phyloP scores from a whole-genome alignment of 148 eudicot species.

The Dysphania ambrosioides region DNA sequence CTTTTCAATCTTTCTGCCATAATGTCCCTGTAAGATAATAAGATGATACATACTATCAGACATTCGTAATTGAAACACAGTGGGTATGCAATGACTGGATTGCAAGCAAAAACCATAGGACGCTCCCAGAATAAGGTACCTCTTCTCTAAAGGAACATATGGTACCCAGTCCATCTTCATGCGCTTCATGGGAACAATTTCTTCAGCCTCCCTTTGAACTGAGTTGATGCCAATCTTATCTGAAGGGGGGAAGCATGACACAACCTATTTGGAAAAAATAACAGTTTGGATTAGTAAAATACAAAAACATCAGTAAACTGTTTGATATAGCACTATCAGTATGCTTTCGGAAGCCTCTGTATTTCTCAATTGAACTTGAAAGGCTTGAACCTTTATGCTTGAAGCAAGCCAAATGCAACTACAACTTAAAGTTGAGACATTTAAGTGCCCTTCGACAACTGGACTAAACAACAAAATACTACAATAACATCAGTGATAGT shows the following conservation, averaged over 20 bases:
- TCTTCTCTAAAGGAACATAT: constrained; percentile 69
- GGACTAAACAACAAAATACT: no score
- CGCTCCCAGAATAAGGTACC: constrained; percentile 38
- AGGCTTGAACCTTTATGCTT: no score
- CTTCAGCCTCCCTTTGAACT: constrained; percentile 92
- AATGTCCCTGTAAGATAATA: constrained; percentile 47
- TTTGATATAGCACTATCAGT: no score
- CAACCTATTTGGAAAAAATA: constrained; percentile 51
- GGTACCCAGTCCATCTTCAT: constrained; percentile 99
- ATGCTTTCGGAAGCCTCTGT: no score
- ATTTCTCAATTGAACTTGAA: no score
- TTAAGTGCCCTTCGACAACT: no score
- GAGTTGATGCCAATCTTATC: constrained; percentile 95
- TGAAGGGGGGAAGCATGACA: constrained; percentile 90
- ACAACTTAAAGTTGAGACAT: no score
- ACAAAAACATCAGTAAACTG: no score
- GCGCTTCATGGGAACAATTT: constrained; percentile 87
- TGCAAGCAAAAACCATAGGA: neutral
- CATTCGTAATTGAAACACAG: neutral
- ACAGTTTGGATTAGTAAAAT: neutral
- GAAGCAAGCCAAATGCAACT: no score
- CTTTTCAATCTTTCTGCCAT: constrained; percentile 75
- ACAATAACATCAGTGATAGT: no score
- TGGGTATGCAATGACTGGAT: neutral
- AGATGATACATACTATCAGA: neutral